Conservation (phyloP, 306 rosid genomes). For the Carpinus fangiana region DNA sequence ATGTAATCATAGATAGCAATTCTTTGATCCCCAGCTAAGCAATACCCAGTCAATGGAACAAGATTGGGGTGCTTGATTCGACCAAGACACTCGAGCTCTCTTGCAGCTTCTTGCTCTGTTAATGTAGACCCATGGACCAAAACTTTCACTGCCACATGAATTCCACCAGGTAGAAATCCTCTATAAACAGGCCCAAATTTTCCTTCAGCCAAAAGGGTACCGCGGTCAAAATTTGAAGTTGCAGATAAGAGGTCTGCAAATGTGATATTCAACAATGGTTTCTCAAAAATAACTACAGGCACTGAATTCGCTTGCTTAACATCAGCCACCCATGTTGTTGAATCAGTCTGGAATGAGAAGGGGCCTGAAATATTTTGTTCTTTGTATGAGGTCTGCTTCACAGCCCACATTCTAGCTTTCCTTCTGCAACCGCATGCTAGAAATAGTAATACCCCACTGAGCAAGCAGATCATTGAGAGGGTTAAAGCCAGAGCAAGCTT, state of each 20-base stretch:
- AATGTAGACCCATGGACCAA: conserved; percentile 89
- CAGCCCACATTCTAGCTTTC: conserved; percentile 73
- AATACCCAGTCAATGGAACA: conserved; percentile 92
- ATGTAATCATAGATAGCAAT: conserved; percentile 96
- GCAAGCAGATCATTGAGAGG: conserved; percentile 68
- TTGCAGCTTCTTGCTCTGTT: conserved; percentile 88
- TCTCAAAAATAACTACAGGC: conserved; percentile 85
- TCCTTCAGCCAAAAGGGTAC: conserved; percentile 96
- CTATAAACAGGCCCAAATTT: conserved; percentile 96
- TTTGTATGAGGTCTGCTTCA: conserved; percentile 69
- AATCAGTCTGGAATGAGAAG: conserved; percentile 93
- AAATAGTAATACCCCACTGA: conserved; percentile 65
- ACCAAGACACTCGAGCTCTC: conserved; percentile 94
- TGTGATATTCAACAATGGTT: conserved; percentile 85
- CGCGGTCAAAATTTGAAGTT: conserved; percentile 91
- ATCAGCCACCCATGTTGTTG: conserved; percentile 99
- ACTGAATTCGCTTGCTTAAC: conserved; percentile 94
- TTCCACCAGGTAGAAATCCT: conserved; percentile 87
- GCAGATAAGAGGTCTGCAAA: conserved; percentile 92
- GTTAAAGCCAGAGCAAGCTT: conserved; percentile 76
- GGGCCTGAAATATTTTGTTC: conserved; percentile 91
- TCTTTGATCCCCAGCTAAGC: conserved; percentile 97
- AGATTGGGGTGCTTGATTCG: conserved; percentile 95
- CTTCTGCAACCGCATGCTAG: conserved; percentile 82
- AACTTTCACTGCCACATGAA: conserved; percentile 94